Conservation (phyloP, 2,329 filamentous ascomycete species). For the Cladosporium sp. region DNA sequence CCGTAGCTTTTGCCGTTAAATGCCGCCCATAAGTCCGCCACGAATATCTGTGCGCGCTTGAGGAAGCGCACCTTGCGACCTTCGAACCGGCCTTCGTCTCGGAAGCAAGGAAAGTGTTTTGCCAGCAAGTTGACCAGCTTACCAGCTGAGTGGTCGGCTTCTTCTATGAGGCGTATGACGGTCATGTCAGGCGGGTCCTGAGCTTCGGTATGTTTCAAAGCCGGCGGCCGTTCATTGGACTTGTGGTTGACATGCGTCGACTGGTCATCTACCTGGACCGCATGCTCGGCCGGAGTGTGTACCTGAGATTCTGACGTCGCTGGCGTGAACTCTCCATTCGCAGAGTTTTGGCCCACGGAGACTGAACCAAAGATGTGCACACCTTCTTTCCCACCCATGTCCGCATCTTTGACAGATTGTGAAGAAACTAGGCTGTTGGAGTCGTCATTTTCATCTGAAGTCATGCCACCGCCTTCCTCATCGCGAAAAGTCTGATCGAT, state of each 20-base stretch:
- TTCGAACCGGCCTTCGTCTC: conserved; percentile 72
- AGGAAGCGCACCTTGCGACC: conserved; percentile 72
- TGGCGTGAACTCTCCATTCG: not conserved
- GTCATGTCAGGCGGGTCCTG: conserved; percentile 34
- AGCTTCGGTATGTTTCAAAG: conserved; percentile 1
- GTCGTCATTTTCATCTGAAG: too few species aligned
- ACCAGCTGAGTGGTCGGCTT: conserved; percentile 73
- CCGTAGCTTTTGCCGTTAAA: conserved; percentile 79
- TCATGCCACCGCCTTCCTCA: not conserved
- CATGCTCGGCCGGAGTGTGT: not conserved
- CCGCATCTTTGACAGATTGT: not conserved
- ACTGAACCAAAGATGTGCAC: not conserved
- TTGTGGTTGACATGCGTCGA: not conserved
- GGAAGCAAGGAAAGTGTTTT: conserved; percentile 75
- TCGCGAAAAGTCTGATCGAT: not conserved
- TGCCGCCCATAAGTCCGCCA: conserved; percentile 93
- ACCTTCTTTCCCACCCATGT: not conserved
- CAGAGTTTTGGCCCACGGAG: too few species aligned
- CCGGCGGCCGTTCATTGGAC: too few species aligned
- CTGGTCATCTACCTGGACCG: not conserved
- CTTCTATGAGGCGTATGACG: conserved; percentile 65
- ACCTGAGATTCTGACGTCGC: not conserved
- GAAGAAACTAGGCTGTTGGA: too few species aligned
- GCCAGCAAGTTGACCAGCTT: conserved; percentile 80
- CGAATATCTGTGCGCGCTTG: conserved; percentile 92